These are phyloP conservation scores for Trichoderma polysporum DNA, from an alignment of 2,329 filamentous ascomycete species.

Conservation along the genomic window DNA sequence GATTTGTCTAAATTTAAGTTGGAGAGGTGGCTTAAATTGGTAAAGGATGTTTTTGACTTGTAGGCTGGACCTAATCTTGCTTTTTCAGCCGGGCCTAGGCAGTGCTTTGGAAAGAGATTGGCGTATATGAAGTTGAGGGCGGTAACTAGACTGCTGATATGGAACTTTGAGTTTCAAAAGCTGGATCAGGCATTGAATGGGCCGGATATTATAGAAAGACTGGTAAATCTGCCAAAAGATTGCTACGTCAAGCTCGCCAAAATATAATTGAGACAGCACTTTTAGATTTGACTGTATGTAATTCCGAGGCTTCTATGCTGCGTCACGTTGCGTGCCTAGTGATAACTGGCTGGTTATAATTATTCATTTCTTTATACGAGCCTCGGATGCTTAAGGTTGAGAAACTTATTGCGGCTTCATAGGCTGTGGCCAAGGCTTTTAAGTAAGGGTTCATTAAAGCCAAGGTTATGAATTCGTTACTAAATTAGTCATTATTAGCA, in stretches of 20 bases:
- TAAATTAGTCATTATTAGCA: no score
- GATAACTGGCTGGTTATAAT: no score
- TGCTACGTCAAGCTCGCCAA: conserved; percentile 30
- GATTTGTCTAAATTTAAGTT: conserved; percentile 36
- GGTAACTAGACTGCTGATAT: conserved; percentile 38
- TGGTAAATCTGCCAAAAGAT: conserved; percentile 30
- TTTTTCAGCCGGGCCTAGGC: conserved; percentile 39
- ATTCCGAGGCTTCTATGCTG: no score
- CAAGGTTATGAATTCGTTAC: no score
- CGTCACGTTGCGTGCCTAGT: no score
- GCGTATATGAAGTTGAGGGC: conserved; percentile 39
- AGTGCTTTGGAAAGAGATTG: conserved; percentile 41
- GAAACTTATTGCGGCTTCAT: no score
- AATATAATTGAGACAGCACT: neutral
- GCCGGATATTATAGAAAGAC: conserved; percentile 25
- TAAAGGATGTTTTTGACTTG: conserved; percentile 30
- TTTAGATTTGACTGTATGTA: neutral
- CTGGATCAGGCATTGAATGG: conserved; percentile 24
- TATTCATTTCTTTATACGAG: no score
- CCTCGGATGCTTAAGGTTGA: no score
- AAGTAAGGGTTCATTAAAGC: no score
- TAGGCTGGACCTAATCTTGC: conserved; percentile 37
- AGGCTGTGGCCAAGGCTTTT: no score
- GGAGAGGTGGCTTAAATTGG: conserved; percentile 38
- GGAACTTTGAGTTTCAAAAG: conserved; percentile 38